phyloP scores from a whole-genome alignment of 2,329 filamentous ascomycete species.

The Epichloe hybrida region DNA sequence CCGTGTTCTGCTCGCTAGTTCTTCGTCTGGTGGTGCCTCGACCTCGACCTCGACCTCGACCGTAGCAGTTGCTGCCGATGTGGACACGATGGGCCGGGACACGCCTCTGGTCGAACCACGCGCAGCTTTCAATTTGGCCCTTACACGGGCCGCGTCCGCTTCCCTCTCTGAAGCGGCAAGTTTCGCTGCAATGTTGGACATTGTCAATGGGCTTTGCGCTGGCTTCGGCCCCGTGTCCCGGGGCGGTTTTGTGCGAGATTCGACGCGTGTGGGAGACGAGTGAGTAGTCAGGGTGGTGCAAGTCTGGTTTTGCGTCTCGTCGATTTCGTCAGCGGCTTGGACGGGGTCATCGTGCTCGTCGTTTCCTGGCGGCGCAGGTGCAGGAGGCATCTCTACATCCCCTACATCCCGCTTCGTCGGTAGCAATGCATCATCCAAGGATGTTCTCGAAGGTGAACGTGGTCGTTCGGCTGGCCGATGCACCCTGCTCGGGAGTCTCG shows the following conservation, averaged over 20 bases:
- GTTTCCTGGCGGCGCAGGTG: not conserved
- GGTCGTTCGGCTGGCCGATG: constrained; percentile 6
- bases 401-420: constrained; percentile 11
- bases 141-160: constrained; percentile 48
- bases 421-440: constrained; percentile 21
- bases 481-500: constrained; percentile 1
- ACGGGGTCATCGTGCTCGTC: not conserved
- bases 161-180: constrained; percentile 52
- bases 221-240: constrained; percentile 7
- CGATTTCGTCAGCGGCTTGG: not conserved
- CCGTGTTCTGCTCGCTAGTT: constrained; percentile 7
- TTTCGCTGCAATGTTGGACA: constrained; percentile 49
- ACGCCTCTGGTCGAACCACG: constrained; percentile 21
- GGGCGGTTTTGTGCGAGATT: not conserved
- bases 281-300: not conserved
- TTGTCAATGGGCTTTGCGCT: constrained; percentile 44
- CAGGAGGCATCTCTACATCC: constrained; percentile 5
- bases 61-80: not conserved
- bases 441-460: constrained; percentile 17
- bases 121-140: constrained; percentile 47
- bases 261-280: not conserved
- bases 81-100: constrained; percentile 15
- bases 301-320: not conserved
- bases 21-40: not conserved
- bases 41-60: too few species aligned